A percentile compares a stretch with the other conserved stretches of the same genome.
These are phyloP conservation scores for Elaeagnus macrophylla DNA, from an alignment of 306 rosid genomes.

Conservation along the genomic window DNA sequence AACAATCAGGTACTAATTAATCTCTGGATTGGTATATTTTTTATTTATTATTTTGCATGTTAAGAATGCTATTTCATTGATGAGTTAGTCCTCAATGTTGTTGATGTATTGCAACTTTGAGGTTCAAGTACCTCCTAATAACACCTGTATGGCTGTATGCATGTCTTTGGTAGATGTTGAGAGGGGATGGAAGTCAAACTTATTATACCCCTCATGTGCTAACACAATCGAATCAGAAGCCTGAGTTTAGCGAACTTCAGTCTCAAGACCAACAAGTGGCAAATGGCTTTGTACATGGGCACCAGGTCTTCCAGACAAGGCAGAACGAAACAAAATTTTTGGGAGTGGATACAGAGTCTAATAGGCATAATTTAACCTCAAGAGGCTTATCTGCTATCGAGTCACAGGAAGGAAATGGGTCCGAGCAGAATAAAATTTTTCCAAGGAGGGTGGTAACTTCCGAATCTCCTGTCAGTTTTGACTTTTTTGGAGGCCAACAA, in stretches of 20 bases:
- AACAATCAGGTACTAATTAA: conserved; percentile 58
- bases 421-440: conserved; percentile 52
- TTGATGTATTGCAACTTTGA: conserved; percentile 1
- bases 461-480: conserved; percentile 78
- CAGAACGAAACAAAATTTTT: conserved; percentile 73
- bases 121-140: conserved; percentile 14
- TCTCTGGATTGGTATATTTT: neutral
- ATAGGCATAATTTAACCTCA: conserved; percentile 46
- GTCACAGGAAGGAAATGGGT: conserved; percentile 57
- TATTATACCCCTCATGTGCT: conserved; percentile 57
- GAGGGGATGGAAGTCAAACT: conserved; percentile 44
- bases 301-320: conserved; percentile 63
- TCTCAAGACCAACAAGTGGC: conserved; percentile 48
- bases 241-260: conserved; percentile 56
- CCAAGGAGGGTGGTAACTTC: conserved; percentile 53
- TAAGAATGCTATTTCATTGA: neutral
- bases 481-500: conserved; percentile 83
- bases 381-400: conserved; percentile 57
- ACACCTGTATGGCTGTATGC: conserved; percentile 8
- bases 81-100: neutral
- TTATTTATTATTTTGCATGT: conserved; percentile 11
- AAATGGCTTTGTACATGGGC: conserved; percentile 77
- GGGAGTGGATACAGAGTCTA: conserved; percentile 65
- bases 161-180: conserved; percentile 44
- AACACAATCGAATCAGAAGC: conserved; percentile 60